A percentile compares a stretch with the other conserved stretches of the same genome.
Evolutionary conservation across 2,329 filamentous ascomycete species (phyloP).

Genomic region (Aaosphaeria arxii): DNA sequence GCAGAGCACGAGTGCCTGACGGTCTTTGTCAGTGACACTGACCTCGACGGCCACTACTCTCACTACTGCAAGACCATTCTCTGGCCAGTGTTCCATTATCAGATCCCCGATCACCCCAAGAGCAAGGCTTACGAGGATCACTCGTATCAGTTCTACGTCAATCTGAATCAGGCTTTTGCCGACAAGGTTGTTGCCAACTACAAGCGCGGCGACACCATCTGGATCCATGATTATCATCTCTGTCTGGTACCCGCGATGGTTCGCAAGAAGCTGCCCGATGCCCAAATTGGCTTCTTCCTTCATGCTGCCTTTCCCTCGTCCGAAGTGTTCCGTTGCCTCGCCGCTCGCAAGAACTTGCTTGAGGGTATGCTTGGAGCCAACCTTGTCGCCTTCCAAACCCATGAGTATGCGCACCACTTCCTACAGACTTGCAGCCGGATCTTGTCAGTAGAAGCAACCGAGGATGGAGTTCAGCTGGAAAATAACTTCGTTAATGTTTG

Average conservation of each 20-base stretch:
- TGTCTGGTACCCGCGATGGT: conserved; percentile 87
- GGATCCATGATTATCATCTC: conserved; percentile 95
- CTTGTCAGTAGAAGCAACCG: conserved; percentile 83
- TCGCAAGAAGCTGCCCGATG: conserved; percentile 83
- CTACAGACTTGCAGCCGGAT: conserved; percentile 92
- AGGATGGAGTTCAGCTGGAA: conserved; percentile 84
- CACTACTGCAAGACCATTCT: conserved; percentile 98
- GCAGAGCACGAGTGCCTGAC: conserved; percentile 79
- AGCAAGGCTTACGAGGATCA: conserved; percentile 98
- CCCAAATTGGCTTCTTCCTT: conserved; percentile 93
- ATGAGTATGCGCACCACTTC: conserved; percentile 91
- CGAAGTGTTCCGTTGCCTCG: conserved; percentile 90
- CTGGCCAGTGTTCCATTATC: conserved; percentile 97
- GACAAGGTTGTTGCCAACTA: conserved; percentile 87
- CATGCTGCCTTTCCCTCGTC: conserved; percentile 95
- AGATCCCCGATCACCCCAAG: conserved; percentile 95
- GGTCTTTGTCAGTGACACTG: conserved; percentile 84
- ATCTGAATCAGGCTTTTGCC: conserved; percentile 89
- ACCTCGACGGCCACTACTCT: conserved; percentile 90
- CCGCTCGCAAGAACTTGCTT: conserved; percentile 80
- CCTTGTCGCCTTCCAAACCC: conserved; percentile 87
- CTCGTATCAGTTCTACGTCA: conserved; percentile 92
- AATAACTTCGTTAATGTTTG: conserved; percentile 90
- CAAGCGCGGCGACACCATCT: conserved; percentile 89
- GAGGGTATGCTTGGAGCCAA: conserved; percentile 93